A percentile compares a stretch with the other conserved stretches of the same genome.
phyloP scores from a whole-genome alignment of 345 rosid species.

The Bruguiera sexangula region DNA sequence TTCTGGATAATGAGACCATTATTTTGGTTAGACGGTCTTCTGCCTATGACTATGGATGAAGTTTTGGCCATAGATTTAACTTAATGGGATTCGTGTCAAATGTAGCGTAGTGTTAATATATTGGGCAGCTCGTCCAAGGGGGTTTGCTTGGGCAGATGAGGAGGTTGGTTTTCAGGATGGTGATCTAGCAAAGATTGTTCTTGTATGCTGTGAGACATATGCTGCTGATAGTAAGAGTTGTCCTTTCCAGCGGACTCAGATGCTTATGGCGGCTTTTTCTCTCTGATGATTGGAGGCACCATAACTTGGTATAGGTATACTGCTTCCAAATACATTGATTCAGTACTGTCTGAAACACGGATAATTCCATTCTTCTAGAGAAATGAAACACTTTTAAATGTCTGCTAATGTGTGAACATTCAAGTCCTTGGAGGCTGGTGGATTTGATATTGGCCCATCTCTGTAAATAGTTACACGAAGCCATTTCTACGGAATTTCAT shows the following conservation, averaged over 20 bases:
- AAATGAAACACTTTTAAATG: not conserved
- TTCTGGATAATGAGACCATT: not conserved
- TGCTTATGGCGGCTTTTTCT: constrained; percentile 12
- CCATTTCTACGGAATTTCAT: not conserved
- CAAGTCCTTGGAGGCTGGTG: not conserved
- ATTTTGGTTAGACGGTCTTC: constrained; percentile 9
- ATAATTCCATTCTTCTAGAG: not conserved
- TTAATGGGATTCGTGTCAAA: too few relatives aligned
- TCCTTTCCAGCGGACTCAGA: constrained; percentile 15
- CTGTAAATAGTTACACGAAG: not conserved
- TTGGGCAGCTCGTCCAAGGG: not conserved
- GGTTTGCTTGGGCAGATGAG: not conserved
- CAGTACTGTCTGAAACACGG: not conserved
- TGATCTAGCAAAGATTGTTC: constrained; percentile 4
- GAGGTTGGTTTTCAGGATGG: not conserved
- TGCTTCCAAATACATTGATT: constrained; percentile 19
- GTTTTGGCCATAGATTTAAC: not conserved
- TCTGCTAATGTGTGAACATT: not conserved
- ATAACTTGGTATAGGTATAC: constrained; percentile 35
- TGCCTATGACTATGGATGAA: not conserved
- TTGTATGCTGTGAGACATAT: constrained; percentile 14
- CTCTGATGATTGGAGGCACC: constrained; percentile 17
- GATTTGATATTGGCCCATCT: not conserved
- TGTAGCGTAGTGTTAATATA: not conserved
- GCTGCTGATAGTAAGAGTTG: constrained; percentile 17